These are phyloP conservation scores for Zygoascus ofunaensis DNA, from an alignment of 805 yeast genomes.

Conservation along the genomic window DNA sequence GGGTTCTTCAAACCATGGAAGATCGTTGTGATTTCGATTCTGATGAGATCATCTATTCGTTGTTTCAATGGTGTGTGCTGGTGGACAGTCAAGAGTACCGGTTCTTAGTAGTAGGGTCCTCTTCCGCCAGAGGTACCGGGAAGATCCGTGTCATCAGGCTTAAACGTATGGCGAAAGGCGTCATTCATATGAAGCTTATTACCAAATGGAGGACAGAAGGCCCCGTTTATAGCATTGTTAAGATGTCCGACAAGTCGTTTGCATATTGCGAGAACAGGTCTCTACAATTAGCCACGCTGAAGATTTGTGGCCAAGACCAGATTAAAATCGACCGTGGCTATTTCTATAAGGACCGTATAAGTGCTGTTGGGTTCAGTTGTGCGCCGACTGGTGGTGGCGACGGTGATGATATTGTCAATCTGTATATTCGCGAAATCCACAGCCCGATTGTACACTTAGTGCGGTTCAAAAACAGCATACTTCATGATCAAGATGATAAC, in stretches of 20 bases:
- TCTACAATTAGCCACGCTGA: neutral
- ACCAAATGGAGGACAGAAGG: conserved; percentile 7
- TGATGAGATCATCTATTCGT: conserved; percentile 7
- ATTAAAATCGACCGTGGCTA: neutral
- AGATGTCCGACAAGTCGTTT: conserved; percentile 3
- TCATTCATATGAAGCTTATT: conserved; percentile 7
- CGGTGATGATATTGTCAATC: neutral
- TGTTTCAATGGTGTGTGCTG: conserved; percentile 12
- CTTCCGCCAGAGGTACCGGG: conserved; percentile 3
- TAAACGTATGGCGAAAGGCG: conserved; percentile 4
- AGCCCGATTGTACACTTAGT: too few species aligned
- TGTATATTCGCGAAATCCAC: neutral
- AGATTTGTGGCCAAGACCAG: neutral
- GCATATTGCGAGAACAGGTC: neutral
- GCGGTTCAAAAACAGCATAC: neutral
- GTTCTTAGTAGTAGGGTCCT: conserved; percentile 12
- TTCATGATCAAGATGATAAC: neutral
- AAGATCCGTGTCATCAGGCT: conserved; percentile 10
- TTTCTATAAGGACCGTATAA: neutral
- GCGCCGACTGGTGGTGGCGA: neutral
- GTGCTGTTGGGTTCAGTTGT: neutral
- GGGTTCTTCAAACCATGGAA: neutral
- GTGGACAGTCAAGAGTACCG: conserved; percentile 6
- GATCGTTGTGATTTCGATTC: conserved; percentile 1
- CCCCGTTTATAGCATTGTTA: conserved; percentile 5